A percentile compares a stretch with the other conserved stretches of the same genome.
These are phyloP conservation scores for Aspergillus latus DNA, from an alignment of 2,329 filamentous ascomycete genomes.

Conservation along the genomic window DNA sequence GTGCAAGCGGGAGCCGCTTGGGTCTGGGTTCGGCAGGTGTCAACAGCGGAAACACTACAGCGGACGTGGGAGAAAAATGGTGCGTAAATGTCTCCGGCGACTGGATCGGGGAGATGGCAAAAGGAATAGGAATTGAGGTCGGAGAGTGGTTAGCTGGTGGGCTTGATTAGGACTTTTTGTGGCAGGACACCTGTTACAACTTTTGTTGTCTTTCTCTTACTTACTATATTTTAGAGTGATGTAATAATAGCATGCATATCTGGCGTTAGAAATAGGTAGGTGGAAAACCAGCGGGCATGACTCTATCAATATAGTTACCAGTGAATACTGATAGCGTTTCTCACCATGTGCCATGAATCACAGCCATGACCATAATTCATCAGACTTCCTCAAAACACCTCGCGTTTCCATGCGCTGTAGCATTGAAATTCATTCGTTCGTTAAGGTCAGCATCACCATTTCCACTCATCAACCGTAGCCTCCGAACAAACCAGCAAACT, in stretches of 20 bases:
- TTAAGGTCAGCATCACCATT: slow-evolving; percentile 27
- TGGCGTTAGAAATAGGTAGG: slow-evolving; percentile 1
- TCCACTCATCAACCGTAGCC: slow-evolving; percentile 39
- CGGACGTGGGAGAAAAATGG: slow-evolving; percentile 49
- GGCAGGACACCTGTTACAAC: not conserved
- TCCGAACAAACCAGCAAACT: slow-evolving; percentile 37
- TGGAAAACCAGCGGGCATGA: not conserved
- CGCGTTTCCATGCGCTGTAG: too few species aligned
- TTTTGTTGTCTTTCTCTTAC: not conserved
- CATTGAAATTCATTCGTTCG: not conserved
- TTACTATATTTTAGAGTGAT: not conserved
- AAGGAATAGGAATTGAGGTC: slow-evolving; percentile 47
- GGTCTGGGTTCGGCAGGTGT: slow-evolving; percentile 27
- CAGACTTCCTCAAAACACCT: not conserved
- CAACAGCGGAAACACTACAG: slow-evolving; percentile 36
- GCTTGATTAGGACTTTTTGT: slow-evolving; percentile 28
- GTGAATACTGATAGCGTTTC: not conserved
- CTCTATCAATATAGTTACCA: not conserved
- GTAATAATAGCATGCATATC: slow-evolving; percentile 3
- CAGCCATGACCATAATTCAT: not conserved
- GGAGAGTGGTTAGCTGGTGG: slow-evolving; percentile 46
- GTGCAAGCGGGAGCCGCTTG: slow-evolving; percentile 30
- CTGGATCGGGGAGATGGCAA: slow-evolving; percentile 48
- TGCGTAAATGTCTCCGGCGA: slow-evolving; percentile 49
- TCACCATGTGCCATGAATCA: not conserved